Base-by-base conservation (phyloP, 202 grass and related monocot genomes). In the Dendrocalamus latiflorus region DNA sequence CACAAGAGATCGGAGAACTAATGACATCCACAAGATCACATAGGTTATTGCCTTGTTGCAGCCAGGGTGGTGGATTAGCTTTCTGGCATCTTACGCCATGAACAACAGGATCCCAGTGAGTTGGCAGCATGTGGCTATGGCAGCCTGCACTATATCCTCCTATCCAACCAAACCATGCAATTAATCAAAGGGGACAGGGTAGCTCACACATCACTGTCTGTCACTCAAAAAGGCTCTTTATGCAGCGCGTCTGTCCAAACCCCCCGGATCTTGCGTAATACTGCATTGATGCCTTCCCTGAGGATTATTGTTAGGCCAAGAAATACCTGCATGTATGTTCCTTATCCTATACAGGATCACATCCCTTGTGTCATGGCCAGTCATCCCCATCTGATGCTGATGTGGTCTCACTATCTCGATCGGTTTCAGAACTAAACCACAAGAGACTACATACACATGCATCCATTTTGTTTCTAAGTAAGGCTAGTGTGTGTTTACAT, bases 1-100 rank as follows among this genome's bases (percentile, higher is more conserved):
- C 92, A 90, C 90, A 21, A 20, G 18, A 55, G 53, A 55, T 4
- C 9, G 18, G 54, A 24, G 1, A 67, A 67, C 17, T n/a, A n/a
- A 34, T n/a, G n/a, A n/a, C n/a, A n/a, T n/a, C n/a, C n/a, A n/a
- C n/a, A n/a, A n/a, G n/a, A n/a, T n/a, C n/a, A n/a, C n/a, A n/a
- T n/a, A n/a, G n/a, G n/a, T n/a, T n/a, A n/a, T n/a, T n/a, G n/a
- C n/a, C n/a, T n/a, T n/a, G n/a, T n/a, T n/a, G n/a, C n/a, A n/a
- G n/a, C n/a, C n/a, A n/a, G n/a, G n/a, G n/a, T n/a, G n/a, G n/a
- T n/a, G n/a, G n/a, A n/a, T n/a, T n/a, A n/a, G n/a, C n/a, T n/a
- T n/a, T n/a, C n/a, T n/a, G n/a, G n/a, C n/a, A n/a, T n/a, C n/a
- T n/a, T n/a, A n/a, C n/a, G n/a, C n/a, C n/a, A n/a, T n/a, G n/a